These are phyloP conservation scores for Backusella parvicylindrica DNA, from an alignment of 192 early-diverging fungal species.

Conservation along the genomic window DNA sequence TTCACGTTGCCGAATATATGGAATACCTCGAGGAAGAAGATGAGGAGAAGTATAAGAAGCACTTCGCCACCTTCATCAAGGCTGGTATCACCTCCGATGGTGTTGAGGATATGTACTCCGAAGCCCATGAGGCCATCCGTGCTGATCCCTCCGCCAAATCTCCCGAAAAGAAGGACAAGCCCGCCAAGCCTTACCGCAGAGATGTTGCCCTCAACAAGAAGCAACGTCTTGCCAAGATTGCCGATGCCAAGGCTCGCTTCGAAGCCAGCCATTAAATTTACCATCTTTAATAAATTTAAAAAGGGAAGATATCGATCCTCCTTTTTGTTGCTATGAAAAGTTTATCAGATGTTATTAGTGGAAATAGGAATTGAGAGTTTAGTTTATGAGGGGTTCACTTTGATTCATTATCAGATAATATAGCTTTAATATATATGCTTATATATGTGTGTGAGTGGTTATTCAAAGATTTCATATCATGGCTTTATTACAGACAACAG, in stretches of 20 bases:
- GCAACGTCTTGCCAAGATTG: slow-evolving; percentile 85
- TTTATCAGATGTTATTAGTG: neutral
- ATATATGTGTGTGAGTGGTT: too few relatives aligned
- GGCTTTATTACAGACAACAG: neutral
- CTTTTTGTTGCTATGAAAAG: neutral
- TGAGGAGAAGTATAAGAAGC: slow-evolving; percentile 94
- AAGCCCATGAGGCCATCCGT: slow-evolving; percentile 90
- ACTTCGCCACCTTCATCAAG: slow-evolving; percentile 92
- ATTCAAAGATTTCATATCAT: neutral
- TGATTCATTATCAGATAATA: too few relatives aligned
- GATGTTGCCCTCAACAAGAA: slow-evolving; percentile 74
- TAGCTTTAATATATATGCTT: too few relatives aligned
- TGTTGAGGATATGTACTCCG: slow-evolving; percentile 91
- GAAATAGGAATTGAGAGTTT: neutral
- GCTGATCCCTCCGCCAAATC: slow-evolving; percentile 74
- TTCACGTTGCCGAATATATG: slow-evolving; percentile 98
- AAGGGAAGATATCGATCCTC: neutral
- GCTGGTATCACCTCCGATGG: slow-evolving; percentile 82
- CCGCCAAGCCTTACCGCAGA: slow-evolving; percentile 58
- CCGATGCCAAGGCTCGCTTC: slow-evolving; percentile 72
- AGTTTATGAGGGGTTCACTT: neutral
- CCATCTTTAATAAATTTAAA: slow-evolving; percentile 6
- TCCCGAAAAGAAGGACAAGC: slow-evolving; percentile 67
- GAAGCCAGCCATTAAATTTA: slow-evolving; percentile 12
- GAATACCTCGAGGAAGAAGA: slow-evolving; percentile 97